Percentiles rank a stretch among this genome's conserved stretches.
Conservation (phyloP, 306 rosid genomes). For the Potentilla sterilis region DNA sequence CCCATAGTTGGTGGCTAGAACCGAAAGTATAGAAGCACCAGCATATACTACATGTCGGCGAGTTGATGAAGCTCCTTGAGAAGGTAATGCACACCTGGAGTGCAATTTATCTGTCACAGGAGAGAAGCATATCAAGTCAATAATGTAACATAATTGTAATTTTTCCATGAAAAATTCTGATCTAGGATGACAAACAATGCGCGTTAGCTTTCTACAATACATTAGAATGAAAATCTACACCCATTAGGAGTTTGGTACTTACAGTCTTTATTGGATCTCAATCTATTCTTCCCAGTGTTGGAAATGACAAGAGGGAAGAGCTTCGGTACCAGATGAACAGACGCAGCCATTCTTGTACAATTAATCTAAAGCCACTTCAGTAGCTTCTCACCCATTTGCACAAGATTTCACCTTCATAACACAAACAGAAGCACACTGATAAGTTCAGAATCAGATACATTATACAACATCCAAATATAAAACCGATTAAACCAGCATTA, state of each 20-base stretch:
- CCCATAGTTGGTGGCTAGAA: constrained; percentile 40
- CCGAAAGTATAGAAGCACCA: constrained; percentile 40
- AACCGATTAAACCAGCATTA: not conserved
- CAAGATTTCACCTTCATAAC: constrained; percentile 20
- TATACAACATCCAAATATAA: not conserved
- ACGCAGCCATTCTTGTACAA: constrained; percentile 42
- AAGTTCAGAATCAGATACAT: not conserved
- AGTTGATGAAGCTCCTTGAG: constrained; percentile 35
- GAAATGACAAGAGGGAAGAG: constrained; percentile 39
- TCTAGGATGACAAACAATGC: not conserved
- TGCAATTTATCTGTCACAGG: constrained; percentile 50
- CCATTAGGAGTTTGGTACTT: constrained; percentile 15
- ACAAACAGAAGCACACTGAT: not conserved
- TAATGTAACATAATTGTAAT: not conserved
- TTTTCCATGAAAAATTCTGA: not conserved
- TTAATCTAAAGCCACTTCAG: constrained; percentile 19
- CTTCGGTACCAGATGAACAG: constrained; percentile 43
- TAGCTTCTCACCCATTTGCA: constrained; percentile 23
- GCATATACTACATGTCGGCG: constrained; percentile 50
- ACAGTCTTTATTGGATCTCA: constrained; percentile 40
- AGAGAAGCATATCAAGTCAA: not conserved
- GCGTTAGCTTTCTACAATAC: not conserved
- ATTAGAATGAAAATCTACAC: not conserved
- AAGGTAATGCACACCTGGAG: constrained; percentile 44
- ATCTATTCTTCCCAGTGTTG: constrained; percentile 22